Percentiles rank a stretch among this genome's conserved stretches.
phyloP scores from a whole-genome alignment of 441 rosid genomes.

The Syzygium malaccense region DNA sequence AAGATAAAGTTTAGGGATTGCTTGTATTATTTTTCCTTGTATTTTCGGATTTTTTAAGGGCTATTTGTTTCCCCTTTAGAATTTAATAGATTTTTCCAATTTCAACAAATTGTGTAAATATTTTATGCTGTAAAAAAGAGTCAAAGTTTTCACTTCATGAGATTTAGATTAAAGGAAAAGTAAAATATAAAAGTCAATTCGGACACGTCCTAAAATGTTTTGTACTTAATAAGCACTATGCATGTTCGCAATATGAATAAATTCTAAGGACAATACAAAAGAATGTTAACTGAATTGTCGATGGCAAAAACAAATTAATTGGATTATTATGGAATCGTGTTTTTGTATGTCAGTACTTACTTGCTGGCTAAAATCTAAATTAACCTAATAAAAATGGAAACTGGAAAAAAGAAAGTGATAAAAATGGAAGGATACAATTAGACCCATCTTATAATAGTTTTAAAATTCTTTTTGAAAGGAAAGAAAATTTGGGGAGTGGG shows the following conservation, averaged over 20 bases:
- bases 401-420: neutral
- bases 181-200: too few relatives aligned
- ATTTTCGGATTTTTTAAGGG: neutral
- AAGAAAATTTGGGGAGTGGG: too few relatives aligned
- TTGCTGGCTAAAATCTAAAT: neutral
- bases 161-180: neutral
- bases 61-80: rapidly evolving
- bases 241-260: neutral
- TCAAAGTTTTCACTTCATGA: too few relatives aligned
- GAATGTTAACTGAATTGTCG: neutral
- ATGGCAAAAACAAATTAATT: neutral
- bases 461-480: too few relatives aligned
- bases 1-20: too few relatives aligned
- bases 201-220: neutral
- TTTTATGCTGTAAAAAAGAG: neutral
- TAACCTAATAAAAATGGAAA: neutral
- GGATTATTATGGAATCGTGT: neutral
- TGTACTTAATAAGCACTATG: rapidly evolving
- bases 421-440: too few relatives aligned
- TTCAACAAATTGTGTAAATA: neutral
- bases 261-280: neutral
- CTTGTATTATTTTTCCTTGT: too few relatives aligned
- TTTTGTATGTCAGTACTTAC: neutral
- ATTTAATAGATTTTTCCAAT: neutral
- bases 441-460: too few relatives aligned